These are phyloP conservation scores for Lachnellula suecica DNA, from an alignment of 2,329 filamentous ascomycete species.

Conservation along the genomic window DNA sequence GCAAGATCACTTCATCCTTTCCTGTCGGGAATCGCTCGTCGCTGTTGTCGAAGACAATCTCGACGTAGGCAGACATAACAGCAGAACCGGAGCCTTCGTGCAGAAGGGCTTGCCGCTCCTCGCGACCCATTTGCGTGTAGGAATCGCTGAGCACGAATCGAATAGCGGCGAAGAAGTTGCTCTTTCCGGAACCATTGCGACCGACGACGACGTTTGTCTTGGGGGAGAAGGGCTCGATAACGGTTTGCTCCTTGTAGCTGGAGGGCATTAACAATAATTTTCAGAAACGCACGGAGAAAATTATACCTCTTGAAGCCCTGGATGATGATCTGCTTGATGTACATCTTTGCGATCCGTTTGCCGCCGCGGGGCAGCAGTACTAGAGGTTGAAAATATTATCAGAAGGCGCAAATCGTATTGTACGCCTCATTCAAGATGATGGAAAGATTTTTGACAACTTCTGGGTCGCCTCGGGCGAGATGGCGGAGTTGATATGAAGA, in stretches of 20 bases:
- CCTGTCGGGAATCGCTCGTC: constrained; percentile 94
- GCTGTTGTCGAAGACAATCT: constrained; percentile 97
- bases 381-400: not conserved
- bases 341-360: constrained; percentile 58
- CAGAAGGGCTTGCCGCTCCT: constrained; percentile 93
- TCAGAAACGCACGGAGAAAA: not conserved
- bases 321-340: constrained; percentile 99
- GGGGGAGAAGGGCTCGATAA: constrained; percentile 96
- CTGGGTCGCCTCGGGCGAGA: too few species aligned
- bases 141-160: constrained; percentile 97
- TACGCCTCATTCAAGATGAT: not conserved
- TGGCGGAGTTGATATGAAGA: too few species aligned
- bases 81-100: constrained; percentile 97
- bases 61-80: constrained; percentile 99
- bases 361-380: constrained; percentile 14
- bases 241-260: constrained; percentile 99
- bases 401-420: not conserved
- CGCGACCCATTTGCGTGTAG: constrained; percentile 92
- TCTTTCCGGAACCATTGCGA: constrained; percentile 98
- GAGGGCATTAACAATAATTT: constrained; percentile 12
- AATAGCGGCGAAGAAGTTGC: constrained; percentile 99
- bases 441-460: not conserved
- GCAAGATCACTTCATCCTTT: constrained; percentile 84
- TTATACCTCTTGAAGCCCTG: constrained; percentile 97
- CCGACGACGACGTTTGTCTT: constrained; percentile 98